Evolutionary conservation across 1,284 basidiomycete species (phyloP).

Genomic region (Ceratobasidium sp.): DNA sequence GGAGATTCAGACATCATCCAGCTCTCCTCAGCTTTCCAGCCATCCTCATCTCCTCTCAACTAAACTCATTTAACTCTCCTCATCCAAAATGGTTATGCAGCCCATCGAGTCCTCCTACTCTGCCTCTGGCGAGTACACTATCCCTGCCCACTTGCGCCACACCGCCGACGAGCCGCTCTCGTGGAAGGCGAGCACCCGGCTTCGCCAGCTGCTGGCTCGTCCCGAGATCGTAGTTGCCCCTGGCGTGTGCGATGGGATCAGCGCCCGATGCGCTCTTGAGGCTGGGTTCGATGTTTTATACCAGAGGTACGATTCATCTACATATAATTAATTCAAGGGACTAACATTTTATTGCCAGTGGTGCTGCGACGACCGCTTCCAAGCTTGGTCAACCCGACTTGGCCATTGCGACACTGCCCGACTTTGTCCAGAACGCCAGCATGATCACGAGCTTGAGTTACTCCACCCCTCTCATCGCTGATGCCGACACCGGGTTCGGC

Average conservation of each 20-base stretch:
- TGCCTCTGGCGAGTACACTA: constrained; percentile 1
- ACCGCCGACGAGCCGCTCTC: constrained; percentile 61
- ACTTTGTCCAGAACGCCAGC: constrained; percentile 70
- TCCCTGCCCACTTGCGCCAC: constrained; percentile 20
- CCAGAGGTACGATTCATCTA: constrained; percentile 60
- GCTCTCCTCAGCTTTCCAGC: constrained; percentile 5
- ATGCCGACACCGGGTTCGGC: constrained; percentile 85
- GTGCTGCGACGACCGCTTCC: constrained; percentile 80
- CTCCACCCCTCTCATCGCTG: constrained; percentile 68
- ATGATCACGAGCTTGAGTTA: constrained; percentile 69
- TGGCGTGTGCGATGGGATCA: constrained; percentile 68
- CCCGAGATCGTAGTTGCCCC: constrained; percentile 52
- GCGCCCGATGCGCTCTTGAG: constrained; percentile 78
- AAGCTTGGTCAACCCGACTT: constrained; percentile 80
- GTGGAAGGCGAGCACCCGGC: constrained; percentile 72
- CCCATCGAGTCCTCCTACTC: constrained; percentile 8
- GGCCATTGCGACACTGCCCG: constrained; percentile 80
- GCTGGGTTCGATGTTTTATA: constrained; percentile 80
- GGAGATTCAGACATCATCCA: constrained; percentile 8
- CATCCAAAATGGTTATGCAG: constrained; percentile 13
- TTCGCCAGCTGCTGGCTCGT: constrained; percentile 77
- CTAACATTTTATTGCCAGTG: constrained; percentile 54
- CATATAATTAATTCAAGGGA: neutral
- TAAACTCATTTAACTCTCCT: neutral
- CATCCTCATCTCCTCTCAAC: neutral